Evolutionary conservation across 805 yeast species (phyloP), one percentile per base, ranked within the genome.

Genomic region (Danielia oregonensis): DNA sequence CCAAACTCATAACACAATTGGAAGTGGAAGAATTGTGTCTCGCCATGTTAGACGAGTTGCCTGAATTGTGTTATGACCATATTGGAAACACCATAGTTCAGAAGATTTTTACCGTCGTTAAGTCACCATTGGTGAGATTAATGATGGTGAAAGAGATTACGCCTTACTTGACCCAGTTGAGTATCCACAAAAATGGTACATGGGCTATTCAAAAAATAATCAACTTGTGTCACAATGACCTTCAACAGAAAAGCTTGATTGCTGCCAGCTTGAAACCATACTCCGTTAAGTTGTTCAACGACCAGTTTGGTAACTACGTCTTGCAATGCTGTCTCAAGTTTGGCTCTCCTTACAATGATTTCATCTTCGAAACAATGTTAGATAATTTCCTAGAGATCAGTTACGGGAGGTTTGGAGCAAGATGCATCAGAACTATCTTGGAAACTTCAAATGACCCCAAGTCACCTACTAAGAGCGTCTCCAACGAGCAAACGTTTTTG

Each of bases 151-250:
- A 82, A 50, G 76, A 76, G 44, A 76, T 94, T 26, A 68, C 82
- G 4, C 94, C 89, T 17, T 86, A 73, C 52, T 67, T 93, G 43
- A 86, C 96, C 1, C 94, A 87, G 48, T 82, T 91, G 70, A 93
- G 97, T 49, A 82, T 87, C 36, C 98, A 93, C 64, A 93, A 93
- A 54, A 93, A 93, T 58, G 98, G 98, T 42, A 93, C 98, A 4
- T 93, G 98, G 98, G 97, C 97, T 2, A 95, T 96, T 16, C 98
- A 93, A 60, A 93, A 91, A 60, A 82, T 93, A 59, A 88, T 93
- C 48, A 83, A 79, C 45, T 43, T 78, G 78, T 31, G 78, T 71
- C 28, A 71, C 76, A 31, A 79, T 49, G 59, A 57, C 18, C 47
- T 37, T 26, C 67, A 60, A 41, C 70, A 64, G 35, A 82, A 77